Evolutionary conservation across 164 flowering plant species (phyloP).

Genomic region (Kingdonia uniflora): DNA sequence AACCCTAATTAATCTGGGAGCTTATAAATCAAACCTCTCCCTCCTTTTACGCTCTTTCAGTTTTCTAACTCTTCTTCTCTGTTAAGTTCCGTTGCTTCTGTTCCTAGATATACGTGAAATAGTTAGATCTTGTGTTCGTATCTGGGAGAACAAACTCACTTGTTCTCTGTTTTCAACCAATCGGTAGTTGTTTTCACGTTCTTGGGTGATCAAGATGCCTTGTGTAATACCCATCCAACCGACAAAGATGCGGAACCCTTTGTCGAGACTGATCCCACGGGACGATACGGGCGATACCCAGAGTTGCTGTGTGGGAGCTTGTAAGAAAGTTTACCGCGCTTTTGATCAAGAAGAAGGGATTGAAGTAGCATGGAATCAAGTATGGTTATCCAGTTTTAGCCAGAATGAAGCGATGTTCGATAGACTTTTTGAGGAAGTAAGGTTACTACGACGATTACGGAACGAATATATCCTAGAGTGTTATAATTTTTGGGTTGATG

Average conservation of each 20-base stretch:
- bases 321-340: background rate
- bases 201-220: no score
- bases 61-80: no score
- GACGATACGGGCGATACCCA: background rate
- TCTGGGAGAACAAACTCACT: no score
- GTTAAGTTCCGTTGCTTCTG: no score
- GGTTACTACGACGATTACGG: background rate
- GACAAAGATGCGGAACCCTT: background rate
- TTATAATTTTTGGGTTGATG: background rate
- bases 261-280: background rate
- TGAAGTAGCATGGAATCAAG: slow-evolving; percentile 1
- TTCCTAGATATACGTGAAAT: no score
- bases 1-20: no score
- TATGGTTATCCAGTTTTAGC: background rate
- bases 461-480: background rate
- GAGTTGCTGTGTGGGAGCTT: background rate
- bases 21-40: no score
- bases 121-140: no score
- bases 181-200: no score
- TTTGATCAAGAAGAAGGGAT: slow-evolving; percentile 1
- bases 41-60: no score
- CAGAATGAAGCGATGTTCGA: background rate
- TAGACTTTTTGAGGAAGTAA: background rate
- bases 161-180: no score
- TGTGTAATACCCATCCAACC: no score